Evolutionary conservation across 495 filamentous ascomycete species (phyloP).

Genomic region (Lophiotrema nucula): DNA sequence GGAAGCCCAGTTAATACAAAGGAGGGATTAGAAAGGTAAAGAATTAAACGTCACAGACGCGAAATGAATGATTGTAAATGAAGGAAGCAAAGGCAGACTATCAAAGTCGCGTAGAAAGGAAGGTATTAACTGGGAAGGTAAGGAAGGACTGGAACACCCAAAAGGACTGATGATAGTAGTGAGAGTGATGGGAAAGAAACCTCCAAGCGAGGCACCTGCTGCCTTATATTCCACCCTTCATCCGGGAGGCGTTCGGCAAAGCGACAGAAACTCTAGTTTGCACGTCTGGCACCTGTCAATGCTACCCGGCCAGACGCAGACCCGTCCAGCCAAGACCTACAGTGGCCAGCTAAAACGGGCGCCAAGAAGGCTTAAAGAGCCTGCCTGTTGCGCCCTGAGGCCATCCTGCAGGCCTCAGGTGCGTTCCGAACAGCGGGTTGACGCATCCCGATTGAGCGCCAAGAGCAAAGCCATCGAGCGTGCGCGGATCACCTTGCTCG

Average conservation of each 20-base stretch:
- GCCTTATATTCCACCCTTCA: background rate
- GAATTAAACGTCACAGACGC: slow-evolving; percentile 33
- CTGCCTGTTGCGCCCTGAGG: background rate
- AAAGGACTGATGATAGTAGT: slow-evolving; percentile 15
- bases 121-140: slow-evolving; percentile 25
- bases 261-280: no score
- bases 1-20: slow-evolving; percentile 27
- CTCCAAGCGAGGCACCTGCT: background rate
- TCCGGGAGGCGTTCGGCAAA: no score
- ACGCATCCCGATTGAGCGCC: slow-evolving; percentile 1
- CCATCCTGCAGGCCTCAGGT: background rate
- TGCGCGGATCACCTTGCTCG: slow-evolving; percentile 17
- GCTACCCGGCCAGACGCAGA: slow-evolving; percentile 8
- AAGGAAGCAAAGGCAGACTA: slow-evolving; percentile 18
- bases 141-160: slow-evolving; percentile 5
- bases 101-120: slow-evolving; percentile 32
- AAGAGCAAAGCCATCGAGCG: background rate
- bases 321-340: slow-evolving; percentile 12
- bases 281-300: no score
- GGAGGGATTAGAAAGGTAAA: slow-evolving; percentile 28
- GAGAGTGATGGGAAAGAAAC: slow-evolving; percentile 18
- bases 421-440: background rate
- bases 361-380: slow-evolving; percentile 14
- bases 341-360: slow-evolving; percentile 10
- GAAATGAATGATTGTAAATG: slow-evolving; percentile 17